Conservation (phyloP, 2,329 filamentous ascomycete species). For the Chrysoporthe cubensis region DNA sequence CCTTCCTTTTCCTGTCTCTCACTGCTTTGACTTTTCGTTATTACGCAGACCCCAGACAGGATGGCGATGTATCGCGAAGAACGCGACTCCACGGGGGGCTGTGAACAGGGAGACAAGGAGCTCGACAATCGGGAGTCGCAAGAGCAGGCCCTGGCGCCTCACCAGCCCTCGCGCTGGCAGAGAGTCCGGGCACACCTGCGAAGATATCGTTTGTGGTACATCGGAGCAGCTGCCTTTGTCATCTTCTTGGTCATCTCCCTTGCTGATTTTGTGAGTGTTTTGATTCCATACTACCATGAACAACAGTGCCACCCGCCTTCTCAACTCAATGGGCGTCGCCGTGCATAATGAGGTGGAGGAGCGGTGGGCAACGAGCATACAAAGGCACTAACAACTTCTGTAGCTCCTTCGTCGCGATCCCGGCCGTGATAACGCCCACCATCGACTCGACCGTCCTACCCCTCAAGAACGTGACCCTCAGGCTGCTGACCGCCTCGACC, state of each 20-base stretch:
- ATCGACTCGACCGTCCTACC: conserved; percentile 47
- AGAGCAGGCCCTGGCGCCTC: background rate
- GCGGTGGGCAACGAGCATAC: background rate
- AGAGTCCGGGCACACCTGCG: background rate
- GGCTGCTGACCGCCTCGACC: conserved; percentile 38
- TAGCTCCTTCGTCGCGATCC: conserved; percentile 52
- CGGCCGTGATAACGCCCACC: conserved; percentile 50
- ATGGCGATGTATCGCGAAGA: background rate
- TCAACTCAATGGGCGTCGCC: background rate
- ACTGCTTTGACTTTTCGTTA: background rate
- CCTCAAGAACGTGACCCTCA: conserved; percentile 42
- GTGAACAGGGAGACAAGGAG: background rate
- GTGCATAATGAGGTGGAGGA: background rate
- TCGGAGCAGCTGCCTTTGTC: conserved; percentile 34
- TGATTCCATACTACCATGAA: background rate
- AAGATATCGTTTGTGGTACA: background rate
- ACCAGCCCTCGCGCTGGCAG: background rate
- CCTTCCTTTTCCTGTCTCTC: background rate
- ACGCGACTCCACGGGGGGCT: background rate
- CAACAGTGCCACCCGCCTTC: background rate
- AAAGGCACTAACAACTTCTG: no score
- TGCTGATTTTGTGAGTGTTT: conserved; percentile 49
- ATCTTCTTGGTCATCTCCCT: conserved; percentile 50
- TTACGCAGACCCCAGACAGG: background rate
- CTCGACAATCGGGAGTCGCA: background rate